Evolutionary conservation across 495 filamentous ascomycete genomes (phyloP).

Genomic region (Acidomyces sp.): DNA sequence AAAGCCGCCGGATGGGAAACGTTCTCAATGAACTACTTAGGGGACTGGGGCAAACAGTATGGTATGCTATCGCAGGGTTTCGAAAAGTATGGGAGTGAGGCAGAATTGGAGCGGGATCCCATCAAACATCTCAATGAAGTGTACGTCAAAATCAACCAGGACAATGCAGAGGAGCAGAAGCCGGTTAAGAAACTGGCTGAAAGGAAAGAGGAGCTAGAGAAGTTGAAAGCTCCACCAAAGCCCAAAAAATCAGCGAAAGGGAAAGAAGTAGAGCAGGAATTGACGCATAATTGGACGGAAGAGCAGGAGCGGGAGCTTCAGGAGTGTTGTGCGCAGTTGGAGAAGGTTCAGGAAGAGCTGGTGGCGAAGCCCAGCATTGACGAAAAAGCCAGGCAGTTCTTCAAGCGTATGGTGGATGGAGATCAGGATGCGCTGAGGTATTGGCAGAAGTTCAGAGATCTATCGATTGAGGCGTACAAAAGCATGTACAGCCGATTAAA

Average conservation of each 20-base stretch:
- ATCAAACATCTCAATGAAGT: slow-evolving; percentile 59
- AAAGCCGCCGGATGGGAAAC: slow-evolving; percentile 61
- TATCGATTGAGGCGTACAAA: slow-evolving; percentile 78
- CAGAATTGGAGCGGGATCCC: slow-evolving; percentile 45
- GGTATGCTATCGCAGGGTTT: slow-evolving; percentile 58
- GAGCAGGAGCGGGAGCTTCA: slow-evolving; percentile 44
- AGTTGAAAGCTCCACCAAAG: slow-evolving; percentile 42
- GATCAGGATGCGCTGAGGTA: slow-evolving; percentile 60
- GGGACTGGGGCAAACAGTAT: slow-evolving; percentile 68
- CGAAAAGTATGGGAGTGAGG: slow-evolving; percentile 49
- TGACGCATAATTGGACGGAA: slow-evolving; percentile 7
- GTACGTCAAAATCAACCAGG: slow-evolving; percentile 50
- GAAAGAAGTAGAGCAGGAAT: slow-evolving; percentile 24
- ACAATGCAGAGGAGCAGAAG: slow-evolving; percentile 25
- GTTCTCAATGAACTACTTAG: slow-evolving; percentile 59
- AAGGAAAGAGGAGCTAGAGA: slow-evolving; percentile 32
- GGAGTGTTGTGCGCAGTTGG: slow-evolving; percentile 40
- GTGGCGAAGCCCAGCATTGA: slow-evolving; percentile 37
- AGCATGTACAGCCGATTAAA: slow-evolving; percentile 72
- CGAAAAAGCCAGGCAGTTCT: slow-evolving; percentile 61
- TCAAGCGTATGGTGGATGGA: slow-evolving; percentile 81
- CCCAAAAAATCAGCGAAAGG: slow-evolving; percentile 41
- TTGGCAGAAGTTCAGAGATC: slow-evolving; percentile 80
- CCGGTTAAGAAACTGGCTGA: slow-evolving; percentile 21
- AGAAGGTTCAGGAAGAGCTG: slow-evolving; percentile 40